Evolutionary conservation across 805 yeast species (phyloP).

Genomic region (Candida methanosorbosa): DNA sequence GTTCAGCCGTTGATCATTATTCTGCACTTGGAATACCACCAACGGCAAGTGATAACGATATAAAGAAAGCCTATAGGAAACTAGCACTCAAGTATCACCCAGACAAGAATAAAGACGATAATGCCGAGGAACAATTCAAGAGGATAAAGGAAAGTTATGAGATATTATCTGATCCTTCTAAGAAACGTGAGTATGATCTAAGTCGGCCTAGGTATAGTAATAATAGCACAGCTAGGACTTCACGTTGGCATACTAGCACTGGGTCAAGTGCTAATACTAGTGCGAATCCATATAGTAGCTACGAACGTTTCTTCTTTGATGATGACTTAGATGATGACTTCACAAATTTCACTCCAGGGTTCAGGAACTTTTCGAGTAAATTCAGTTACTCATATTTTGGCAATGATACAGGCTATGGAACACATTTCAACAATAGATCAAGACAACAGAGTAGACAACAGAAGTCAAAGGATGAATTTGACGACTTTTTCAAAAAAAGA

Average conservation of each 20-base stretch:
- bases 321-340: too few relatives aligned
- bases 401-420: neutral
- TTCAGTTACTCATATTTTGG: neutral
- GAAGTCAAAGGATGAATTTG: too few relatives aligned
- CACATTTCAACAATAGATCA: neutral
- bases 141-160: conserved; percentile 87
- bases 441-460: too few relatives aligned
- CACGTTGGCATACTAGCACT: neutral
- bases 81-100: conserved; percentile 72
- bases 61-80: conserved; percentile 73
- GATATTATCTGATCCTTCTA: conserved; percentile 54
- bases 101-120: conserved; percentile 56
- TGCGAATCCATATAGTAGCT: neutral
- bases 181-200: conserved; percentile 52
- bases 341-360: neutral
- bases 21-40: conserved; percentile 47
- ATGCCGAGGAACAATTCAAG: conserved; percentile 78
- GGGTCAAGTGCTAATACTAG: neutral
- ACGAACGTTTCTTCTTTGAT: neutral
- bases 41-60: conserved; percentile 45
- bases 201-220: neutral
- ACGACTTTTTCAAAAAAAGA: neutral
- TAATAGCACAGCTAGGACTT: neutral
- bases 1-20: conserved; percentile 48
- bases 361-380: neutral